phyloP scores from a whole-genome alignment of 1,284 basidiomycete genomes.

The Phellopilus nigrolimitatus region DNA sequence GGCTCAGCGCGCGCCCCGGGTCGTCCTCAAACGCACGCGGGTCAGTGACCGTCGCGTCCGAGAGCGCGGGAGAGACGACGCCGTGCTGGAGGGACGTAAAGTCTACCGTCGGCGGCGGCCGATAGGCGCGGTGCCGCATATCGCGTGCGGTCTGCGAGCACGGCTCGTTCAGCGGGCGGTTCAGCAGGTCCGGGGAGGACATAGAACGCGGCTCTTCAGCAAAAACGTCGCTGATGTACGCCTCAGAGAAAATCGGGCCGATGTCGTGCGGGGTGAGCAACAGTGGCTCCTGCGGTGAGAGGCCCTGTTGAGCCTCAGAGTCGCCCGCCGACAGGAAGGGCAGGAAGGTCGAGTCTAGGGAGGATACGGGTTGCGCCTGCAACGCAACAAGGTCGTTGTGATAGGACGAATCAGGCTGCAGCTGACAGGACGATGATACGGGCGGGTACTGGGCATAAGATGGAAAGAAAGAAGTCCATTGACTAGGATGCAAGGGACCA shows the following conservation, averaged over 20 bases:
- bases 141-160: background rate
- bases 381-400: background rate
- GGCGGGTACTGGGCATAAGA: background rate
- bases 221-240: background rate
- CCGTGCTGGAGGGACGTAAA: slow-evolving; percentile 10
- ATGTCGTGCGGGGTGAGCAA: slow-evolving; percentile 12
- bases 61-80: slow-evolving; percentile 16
- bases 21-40: background rate
- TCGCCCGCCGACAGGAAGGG: background rate
- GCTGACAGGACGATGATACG: slow-evolving; percentile 1
- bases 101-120: slow-evolving; percentile 7
- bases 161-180: background rate
- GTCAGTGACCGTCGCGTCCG: background rate
- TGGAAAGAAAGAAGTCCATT: slow-evolving; percentile 7
- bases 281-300: slow-evolving; percentile 6
- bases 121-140: background rate
- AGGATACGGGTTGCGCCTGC: background rate
- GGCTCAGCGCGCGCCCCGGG: background rate
- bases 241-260: slow-evolving; percentile 12
- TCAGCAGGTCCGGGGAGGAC: background rate
- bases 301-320: background rate
- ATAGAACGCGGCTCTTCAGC: background rate
- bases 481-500: slow-evolving; percentile 2
- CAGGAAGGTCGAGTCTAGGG: background rate
- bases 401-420: background rate